A percentile compares a stretch with the other conserved stretches of the same genome.
Evolutionary conservation across 352 stramenopile species (phyloP).

Genomic region (Blastocystis hominis): DNA sequence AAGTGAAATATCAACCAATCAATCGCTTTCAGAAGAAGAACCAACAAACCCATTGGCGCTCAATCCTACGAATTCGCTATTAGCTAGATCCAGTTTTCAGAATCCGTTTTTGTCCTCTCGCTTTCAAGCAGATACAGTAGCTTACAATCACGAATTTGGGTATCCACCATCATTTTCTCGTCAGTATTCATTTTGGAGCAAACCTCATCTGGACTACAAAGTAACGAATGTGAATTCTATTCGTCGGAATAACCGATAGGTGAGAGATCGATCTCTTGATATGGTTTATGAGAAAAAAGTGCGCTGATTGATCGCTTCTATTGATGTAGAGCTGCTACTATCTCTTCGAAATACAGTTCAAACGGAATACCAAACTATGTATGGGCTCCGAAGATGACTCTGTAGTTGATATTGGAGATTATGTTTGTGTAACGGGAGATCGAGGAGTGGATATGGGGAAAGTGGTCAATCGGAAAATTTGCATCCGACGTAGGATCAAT

Average conservation of each 20-base stretch:
- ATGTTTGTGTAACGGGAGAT: constrained; percentile 53
- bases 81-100: background rate
- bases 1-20: background rate
- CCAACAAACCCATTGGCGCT: background rate
- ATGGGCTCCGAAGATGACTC: constrained; percentile 44
- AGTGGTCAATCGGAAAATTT: constrained; percentile 17
- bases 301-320: background rate
- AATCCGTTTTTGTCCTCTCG: background rate
- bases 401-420: constrained; percentile 50
- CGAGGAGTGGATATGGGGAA: constrained; percentile 46
- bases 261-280: background rate
- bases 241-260: background rate
- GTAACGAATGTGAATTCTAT: background rate
- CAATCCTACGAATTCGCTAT: background rate
- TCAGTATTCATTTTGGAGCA: background rate
- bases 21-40: constrained; percentile 8
- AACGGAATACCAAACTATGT: constrained; percentile 10
- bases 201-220: background rate
- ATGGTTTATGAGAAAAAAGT: background rate
- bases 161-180: background rate
- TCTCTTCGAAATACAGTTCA: constrained; percentile 48
- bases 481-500: background rate
- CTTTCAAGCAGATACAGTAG: background rate
- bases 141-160: background rate
- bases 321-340: constrained; percentile 21